Base-by-base conservation (phyloP, 371 early-diverging fungal genomes). In the Circinella umbellata region DNA sequence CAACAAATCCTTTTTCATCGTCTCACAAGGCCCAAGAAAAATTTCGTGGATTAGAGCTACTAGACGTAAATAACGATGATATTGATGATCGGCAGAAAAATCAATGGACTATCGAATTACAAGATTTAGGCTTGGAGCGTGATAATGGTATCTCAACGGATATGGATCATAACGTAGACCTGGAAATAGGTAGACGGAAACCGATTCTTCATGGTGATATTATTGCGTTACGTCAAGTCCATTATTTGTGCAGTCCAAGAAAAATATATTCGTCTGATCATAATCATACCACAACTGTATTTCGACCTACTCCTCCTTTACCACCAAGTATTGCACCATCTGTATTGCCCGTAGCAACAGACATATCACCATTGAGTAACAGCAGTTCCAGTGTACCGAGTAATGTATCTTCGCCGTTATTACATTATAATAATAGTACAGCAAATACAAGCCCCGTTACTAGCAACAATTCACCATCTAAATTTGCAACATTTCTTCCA, bases 191-290 rank as follows among this genome's bases (percentile, higher is more conserved):
- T 14, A 68, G 75, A 11, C 68, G 70, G 17, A 74, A 76, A 15
- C 81, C 78, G 0, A 37, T 83, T 0, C 15, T 81, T 0, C 69
- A 76, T 34, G 76, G 76, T 0, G 81, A 81, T 39, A 67, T 67
- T 2, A 70, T 83, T 27, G 74, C 77, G n/a, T 38, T 83, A 17
- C 76, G 81, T 3, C 83, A 83, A 61, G 70, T 74, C 0, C 73
- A 71, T 27, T 77, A 77, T 49, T 53, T 77, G 9, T 74, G 71
- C 35, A 62, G 69, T 46, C 46, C 42, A 36, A n/a, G 53, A 46
- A 64, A 46, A 39, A 37, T 48, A 59, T 15, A 17, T 42, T 27
- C 27, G 0, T 35, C 27, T n/a, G 18, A 15, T 54, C 54, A 10
- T n/a, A 4, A n/a, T 20, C 10, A 20, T n/a, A 54, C 0, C 57